Conservation (phyloP, 192 early-diverging fungal species). For the Coemansia sp. region DNA sequence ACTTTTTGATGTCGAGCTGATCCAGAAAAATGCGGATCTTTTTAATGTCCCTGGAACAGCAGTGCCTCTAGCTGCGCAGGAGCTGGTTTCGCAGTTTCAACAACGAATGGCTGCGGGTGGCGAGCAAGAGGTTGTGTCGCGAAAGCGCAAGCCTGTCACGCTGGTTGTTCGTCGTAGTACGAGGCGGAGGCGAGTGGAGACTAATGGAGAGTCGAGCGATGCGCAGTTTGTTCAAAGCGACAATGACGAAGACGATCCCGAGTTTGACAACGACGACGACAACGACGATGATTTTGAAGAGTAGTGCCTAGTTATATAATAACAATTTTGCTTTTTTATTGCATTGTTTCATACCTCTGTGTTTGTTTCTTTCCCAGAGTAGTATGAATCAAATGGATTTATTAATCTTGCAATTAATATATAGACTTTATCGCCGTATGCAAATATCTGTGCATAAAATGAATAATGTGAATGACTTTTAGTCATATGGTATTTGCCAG, state of each 20-base stretch:
- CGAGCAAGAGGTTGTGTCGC: slow-evolving; percentile 1
- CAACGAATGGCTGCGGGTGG: background rate
- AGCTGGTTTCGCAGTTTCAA: slow-evolving; percentile 20
- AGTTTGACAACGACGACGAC: slow-evolving; percentile 16
- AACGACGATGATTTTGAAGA: slow-evolving; percentile 1
- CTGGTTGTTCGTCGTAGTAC: background rate
- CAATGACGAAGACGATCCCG: background rate
- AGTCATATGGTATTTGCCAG: too few relatives aligned
- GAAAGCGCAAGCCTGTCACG: slow-evolving; percentile 18
- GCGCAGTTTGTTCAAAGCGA: background rate
- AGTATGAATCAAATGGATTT: background rate
- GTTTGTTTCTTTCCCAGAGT: too few relatives aligned
- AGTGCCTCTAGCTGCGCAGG: slow-evolving; percentile 37
- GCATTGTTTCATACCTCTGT: background rate
- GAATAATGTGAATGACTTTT: too few relatives aligned
- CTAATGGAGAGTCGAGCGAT: background rate
- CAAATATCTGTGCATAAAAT: too few relatives aligned
- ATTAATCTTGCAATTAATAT: slow-evolving; percentile 1
- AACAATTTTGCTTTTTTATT: background rate
- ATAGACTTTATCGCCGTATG: too few relatives aligned
- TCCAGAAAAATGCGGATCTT: slow-evolving; percentile 63
- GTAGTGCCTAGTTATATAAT: too few relatives aligned
- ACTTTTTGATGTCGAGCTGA: slow-evolving; percentile 63
- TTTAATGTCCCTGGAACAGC: slow-evolving; percentile 60
- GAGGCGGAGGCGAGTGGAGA: slow-evolving; percentile 6